A percentile compares a stretch with the other conserved stretches of the same genome.
These are phyloP conservation scores for Rutstroemia sp. DNA, from an alignment of 2,329 filamentous ascomycete genomes.

Conservation along the genomic window DNA sequence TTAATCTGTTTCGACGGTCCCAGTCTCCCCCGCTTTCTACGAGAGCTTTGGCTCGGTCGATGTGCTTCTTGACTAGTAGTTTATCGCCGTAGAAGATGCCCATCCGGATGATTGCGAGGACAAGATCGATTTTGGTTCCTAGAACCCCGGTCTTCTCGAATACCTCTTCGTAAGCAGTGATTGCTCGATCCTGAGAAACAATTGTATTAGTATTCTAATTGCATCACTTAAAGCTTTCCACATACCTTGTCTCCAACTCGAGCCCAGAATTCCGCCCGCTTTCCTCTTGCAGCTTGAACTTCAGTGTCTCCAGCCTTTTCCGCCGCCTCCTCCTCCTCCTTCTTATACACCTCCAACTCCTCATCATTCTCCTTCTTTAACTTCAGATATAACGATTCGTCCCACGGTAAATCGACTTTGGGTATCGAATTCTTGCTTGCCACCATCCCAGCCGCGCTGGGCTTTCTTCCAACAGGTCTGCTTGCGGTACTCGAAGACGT, in stretches of 20 bases:
- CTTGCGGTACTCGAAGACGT: slow-evolving; percentile 34
- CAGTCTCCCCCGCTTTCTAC: slow-evolving; percentile 96
- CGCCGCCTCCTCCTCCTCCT: slow-evolving; percentile 86
- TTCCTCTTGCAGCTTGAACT: slow-evolving; percentile 84
- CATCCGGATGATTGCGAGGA: slow-evolving; percentile 92
- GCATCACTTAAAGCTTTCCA: not conserved
- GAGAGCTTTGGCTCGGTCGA: slow-evolving; percentile 81
- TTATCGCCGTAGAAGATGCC: slow-evolving; percentile 96
- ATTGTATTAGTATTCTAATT: slow-evolving; percentile 14
- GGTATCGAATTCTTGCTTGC: slow-evolving; percentile 60
- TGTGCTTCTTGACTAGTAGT: slow-evolving; percentile 83
- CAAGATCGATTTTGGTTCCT: slow-evolving; percentile 93
- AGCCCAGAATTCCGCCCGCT: slow-evolving; percentile 94
- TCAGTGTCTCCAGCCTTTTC: slow-evolving; percentile 97
- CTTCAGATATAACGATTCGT: slow-evolving; percentile 77
- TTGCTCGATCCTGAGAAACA: slow-evolving; percentile 71
- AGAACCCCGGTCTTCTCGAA: slow-evolving; percentile 97
- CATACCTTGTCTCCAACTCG: slow-evolving; percentile 89
- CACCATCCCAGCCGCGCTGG: slow-evolving; percentile 66
- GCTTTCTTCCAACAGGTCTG: slow-evolving; percentile 59
- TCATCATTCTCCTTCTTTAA: slow-evolving; percentile 70
- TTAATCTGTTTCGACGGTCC: slow-evolving; percentile 95
- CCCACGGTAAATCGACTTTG: slow-evolving; percentile 73
- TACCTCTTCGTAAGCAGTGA: slow-evolving; percentile 84
- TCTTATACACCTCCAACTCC: slow-evolving; percentile 69